Base-by-base conservation (phyloP, 345 rosid species). In the Limnanthes douglasii region DNA sequence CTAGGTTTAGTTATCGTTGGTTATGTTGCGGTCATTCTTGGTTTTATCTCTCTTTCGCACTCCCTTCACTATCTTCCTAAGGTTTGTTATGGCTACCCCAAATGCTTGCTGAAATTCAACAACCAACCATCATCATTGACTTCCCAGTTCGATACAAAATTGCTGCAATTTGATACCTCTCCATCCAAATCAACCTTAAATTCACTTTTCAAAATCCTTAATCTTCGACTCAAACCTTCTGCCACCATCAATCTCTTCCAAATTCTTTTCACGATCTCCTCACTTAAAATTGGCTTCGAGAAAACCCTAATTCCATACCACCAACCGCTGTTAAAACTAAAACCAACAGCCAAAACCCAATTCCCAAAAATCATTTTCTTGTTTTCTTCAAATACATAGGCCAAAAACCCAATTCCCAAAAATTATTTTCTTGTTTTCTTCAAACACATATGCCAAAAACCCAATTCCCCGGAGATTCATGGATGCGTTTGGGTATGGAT, bases 81-180 rank as follows among this genome's bases (percentile, higher is more conserved):
- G 0, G 88, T 74, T 28, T 78, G 98, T 54, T 84, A 48, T 42
- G 98, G 96, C 98, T 96, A 90, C 93, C 96, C 98, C 98, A 80
- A 26, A 84, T 53, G 54, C 70, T 70, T 18, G 84, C 85, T 43
- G 2, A 85, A 84, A 37, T 48, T 56, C 68, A 78, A 58, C 15
- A 71, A 51, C 24, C 54, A 19, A 46, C 74, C 81, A 61, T 65
- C 73, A 92, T 80, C 75, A 48, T 49, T 47, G 48, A 78, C 51
- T 49, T 61, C 43, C 98, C 96, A 90, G 4, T 15, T 37, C 9
- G 93, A 68, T 45, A 61, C 41, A 27, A 22, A 39, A 37, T 26
- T 43, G 62, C 72, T 64, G 45, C 88, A 84, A 45, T 75, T 78
- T 0, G 58, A 64, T 14, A 70, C 39, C 54, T 48, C 47, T 8